Conservation (phyloP, 2,329 filamentous ascomycete genomes). For the Ampelomyces quisqualis region DNA sequence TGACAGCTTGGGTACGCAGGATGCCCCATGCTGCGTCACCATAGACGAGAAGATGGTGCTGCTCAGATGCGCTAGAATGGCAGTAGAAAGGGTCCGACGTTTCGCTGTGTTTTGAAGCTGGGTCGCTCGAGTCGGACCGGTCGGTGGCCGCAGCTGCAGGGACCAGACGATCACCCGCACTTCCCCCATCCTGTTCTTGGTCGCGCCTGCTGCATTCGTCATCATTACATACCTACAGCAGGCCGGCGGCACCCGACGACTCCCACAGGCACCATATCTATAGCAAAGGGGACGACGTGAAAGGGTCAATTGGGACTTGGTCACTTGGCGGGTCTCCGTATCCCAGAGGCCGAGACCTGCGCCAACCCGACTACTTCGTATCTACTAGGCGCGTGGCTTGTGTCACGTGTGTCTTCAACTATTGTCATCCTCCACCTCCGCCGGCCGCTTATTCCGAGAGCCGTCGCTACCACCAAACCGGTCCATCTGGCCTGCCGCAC, state of each 20-base stretch:
- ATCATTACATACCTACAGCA: too few relatives aligned
- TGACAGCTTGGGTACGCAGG: too few relatives aligned
- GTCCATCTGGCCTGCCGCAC: constrained; percentile 7
- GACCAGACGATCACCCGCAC: constrained; percentile 6
- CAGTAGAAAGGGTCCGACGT: background rate
- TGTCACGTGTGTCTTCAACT: constrained; percentile 1
- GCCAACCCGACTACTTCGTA: background rate
- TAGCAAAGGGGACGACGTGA: too few relatives aligned
- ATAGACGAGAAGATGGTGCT: too few relatives aligned
- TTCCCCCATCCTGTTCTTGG: background rate
- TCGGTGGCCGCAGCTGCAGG: constrained; percentile 6
- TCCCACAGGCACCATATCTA: too few relatives aligned
- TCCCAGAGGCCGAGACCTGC: constrained; percentile 4
- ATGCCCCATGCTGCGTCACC: too few relatives aligned
- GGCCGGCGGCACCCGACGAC: too few relatives aligned
- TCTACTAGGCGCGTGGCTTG: constrained; percentile 3
- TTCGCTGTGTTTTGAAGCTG: constrained; percentile 4
- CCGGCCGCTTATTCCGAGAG: constrained; percentile 9
- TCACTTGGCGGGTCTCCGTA: too few relatives aligned
- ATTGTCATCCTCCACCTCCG: constrained; percentile 11
- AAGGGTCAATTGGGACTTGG: background rate
- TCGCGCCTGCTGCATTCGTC: background rate
- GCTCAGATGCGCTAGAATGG: background rate
- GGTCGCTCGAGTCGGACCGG: background rate
- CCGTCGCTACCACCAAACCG: constrained; percentile 15